Evolutionary conservation across 2,329 filamentous ascomycete species (phyloP).

Genomic region (Ilyonectria sp.): DNA sequence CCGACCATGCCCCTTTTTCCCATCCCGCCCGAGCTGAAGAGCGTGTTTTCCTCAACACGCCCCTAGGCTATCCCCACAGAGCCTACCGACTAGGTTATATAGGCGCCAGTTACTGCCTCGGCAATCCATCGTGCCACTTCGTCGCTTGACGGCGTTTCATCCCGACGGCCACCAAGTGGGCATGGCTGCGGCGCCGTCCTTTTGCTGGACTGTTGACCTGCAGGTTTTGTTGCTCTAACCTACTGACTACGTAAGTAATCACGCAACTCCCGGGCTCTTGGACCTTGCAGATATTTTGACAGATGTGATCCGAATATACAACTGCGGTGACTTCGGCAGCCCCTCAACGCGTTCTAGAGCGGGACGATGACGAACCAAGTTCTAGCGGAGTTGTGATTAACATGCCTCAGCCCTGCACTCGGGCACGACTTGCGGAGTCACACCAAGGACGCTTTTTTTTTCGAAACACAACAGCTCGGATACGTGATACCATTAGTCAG

Average conservation of each 20-base stretch:
- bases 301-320: background rate
- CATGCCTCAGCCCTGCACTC: background rate
- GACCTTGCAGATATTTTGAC: background rate
- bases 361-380: background rate
- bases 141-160: slow-evolving; percentile 40
- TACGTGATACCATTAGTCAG: background rate
- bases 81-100: background rate
- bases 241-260: background rate
- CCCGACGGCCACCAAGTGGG: slow-evolving; percentile 40
- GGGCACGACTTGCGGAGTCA: background rate
- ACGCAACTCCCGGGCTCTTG: background rate
- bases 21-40: slow-evolving; percentile 14
- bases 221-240: slow-evolving; percentile 19
- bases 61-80: slow-evolving; percentile 24
- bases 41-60: background rate
- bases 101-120: slow-evolving; percentile 16
- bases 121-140: slow-evolving; percentile 40
- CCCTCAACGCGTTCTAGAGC: background rate
- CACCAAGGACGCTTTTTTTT: background rate
- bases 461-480: background rate
- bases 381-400: background rate
- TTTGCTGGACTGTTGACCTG: slow-evolving; percentile 21
- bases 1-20: background rate
- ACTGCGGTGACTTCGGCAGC: background rate
- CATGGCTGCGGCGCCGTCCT: slow-evolving; percentile 36